phyloP scores from a whole-genome alignment of 768 basidiomycete species.

The Lentinula detonsa region DNA sequence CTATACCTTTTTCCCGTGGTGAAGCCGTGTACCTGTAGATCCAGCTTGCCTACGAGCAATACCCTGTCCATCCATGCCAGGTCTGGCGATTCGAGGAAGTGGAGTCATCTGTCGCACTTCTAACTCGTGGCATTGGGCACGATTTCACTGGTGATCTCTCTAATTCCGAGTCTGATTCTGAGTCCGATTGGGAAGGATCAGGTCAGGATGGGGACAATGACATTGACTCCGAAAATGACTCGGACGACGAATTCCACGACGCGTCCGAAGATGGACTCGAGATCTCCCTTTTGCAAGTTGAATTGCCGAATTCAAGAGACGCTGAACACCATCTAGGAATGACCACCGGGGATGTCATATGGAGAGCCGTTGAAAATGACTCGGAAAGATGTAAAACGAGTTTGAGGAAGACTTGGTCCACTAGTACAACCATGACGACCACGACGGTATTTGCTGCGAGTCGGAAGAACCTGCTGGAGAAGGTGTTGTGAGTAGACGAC shows the following conservation, averaged over 20 bases:
- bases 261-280: not conserved
- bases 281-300: too few relatives aligned
- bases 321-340: too few relatives aligned
- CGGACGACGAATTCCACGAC: not conserved
- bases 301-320: too few relatives aligned
- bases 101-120: not conserved
- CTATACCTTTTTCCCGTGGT: not conserved
- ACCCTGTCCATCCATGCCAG: not conserved
- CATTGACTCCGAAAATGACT: not conserved
- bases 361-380: too few relatives aligned
- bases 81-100: constrained; percentile 1
- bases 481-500: too few relatives aligned
- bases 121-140: not conserved
- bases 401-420: too few relatives aligned
- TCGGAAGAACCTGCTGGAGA: too few relatives aligned
- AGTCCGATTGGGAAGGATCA: not conserved
- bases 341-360: too few relatives aligned
- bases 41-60: not conserved
- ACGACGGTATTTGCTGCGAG: too few relatives aligned
- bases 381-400: too few relatives aligned
- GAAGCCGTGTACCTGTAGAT: not conserved
- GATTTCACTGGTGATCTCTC: not conserved
- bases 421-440: too few relatives aligned
- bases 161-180: not conserved
- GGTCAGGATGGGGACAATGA: not conserved